Conservation (phyloP, 495 filamentous ascomycete genomes). For the Entonaema liquescens region DNA sequence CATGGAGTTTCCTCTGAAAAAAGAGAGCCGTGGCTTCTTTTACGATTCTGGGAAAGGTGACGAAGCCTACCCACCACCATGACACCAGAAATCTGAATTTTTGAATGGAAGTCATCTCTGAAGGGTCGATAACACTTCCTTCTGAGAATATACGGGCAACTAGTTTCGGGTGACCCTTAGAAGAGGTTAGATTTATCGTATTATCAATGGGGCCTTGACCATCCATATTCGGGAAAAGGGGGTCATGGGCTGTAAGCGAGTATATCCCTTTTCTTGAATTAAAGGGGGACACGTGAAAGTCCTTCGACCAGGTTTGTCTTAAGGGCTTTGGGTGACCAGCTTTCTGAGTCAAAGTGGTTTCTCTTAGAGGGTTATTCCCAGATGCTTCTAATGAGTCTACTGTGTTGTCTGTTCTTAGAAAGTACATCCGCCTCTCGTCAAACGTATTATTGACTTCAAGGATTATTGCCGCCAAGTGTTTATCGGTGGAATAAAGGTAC, state of each 20-base stretch:
- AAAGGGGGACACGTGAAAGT: conserved; percentile 80
- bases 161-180: conserved; percentile 63
- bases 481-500: conserved; percentile 72
- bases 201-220: conserved; percentile 56
- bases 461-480: conserved; percentile 70
- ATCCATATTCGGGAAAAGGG: conserved; percentile 52
- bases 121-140: conserved; percentile 59
- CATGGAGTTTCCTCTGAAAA: conserved; percentile 60
- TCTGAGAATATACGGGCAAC: conserved; percentile 62
- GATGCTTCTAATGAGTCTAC: conserved; percentile 19
- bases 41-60: conserved; percentile 69
- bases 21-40: conserved; percentile 64
- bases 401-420: conserved; percentile 50
- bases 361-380: conserved; percentile 9
- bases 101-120: conserved; percentile 48
- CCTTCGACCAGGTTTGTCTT: conserved; percentile 66
- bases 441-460: conserved; percentile 84
- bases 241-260: conserved; percentile 63
- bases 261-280: conserved; percentile 71
- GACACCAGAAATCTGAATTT: conserved; percentile 58
- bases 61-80: conserved; percentile 71
- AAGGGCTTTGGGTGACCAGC: conserved; percentile 44
- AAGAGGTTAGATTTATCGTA: conserved; percentile 65
- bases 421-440: conserved; percentile 73
- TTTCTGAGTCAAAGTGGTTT: conserved; percentile 2